Evolutionary conservation across 2,329 filamentous ascomycete genomes (phyloP), one percentile per base, ranked within the genome.

Genomic region (Penicillium sp.): DNA sequence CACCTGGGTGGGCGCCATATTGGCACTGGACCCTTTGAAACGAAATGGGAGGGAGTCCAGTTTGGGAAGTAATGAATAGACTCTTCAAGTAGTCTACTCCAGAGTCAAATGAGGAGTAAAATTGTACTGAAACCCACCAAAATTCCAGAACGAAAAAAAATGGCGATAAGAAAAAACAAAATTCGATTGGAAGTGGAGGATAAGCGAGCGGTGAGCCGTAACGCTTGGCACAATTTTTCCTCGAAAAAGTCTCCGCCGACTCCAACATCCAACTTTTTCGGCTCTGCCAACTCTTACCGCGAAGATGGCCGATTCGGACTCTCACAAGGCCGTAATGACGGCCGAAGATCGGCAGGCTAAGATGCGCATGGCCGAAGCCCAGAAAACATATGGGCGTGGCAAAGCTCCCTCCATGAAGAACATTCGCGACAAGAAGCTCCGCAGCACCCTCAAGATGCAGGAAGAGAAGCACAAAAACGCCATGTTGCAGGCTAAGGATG

Each of bases 361-460:
- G 56, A 69, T 70, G 59, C 64, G 69, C 56, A 54, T 77, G 10
- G 66, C 69, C 26, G 75, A 78, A 60, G 90, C 90, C 48, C 83
- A 91, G 65, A 83, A 86, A 67, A 83, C 83, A 51, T 99, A 99
- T 76, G 94, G 94, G 29, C 87, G 94, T 63, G 94, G 94, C 46
- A 85, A 85, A 62, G 84, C 84, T 59, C 88, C 96, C 64, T 83
- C 88, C 54, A 81, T 87, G 42, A 88, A 88, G 68, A 80, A 79
- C 8, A 85, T 96, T 66, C 89, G 87, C 67, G 92, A 97, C 80
- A 95, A 90, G 81, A 99, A 97, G 73, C 77, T 97, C 59, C 88
- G 91, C 45, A 83, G 86, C 11, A 96, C 91, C 61, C 77, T 99
- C 46, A 88, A 87, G 69, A 81, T 81, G 2, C 82, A 97, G 42